These are phyloP conservation scores for Dactylella cylindrospora DNA, from an alignment of 2,329 filamentous ascomycete species.

Conservation along the genomic window DNA sequence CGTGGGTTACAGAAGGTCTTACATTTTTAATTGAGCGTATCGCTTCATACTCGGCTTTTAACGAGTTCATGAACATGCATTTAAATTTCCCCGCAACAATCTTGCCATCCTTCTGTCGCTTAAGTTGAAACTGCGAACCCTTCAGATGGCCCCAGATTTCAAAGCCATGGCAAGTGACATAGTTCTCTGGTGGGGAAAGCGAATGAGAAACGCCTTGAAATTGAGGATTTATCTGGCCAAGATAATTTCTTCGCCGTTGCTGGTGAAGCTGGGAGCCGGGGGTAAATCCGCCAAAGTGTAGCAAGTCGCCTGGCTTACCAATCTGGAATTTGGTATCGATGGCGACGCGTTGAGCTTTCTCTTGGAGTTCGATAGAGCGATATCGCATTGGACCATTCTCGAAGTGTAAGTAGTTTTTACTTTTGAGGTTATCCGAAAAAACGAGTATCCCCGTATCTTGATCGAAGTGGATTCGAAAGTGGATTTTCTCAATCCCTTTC, in stretches of 20 bases:
- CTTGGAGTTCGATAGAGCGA: no score
- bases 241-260: neutral
- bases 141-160: neutral
- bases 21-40: neutral
- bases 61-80: neutral
- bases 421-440: neutral
- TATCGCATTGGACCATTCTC: no score
- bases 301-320: neutral
- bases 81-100: conserved; percentile 3
- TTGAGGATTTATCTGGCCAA: neutral
- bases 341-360: neutral
- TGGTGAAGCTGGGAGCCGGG: conserved; percentile 4
- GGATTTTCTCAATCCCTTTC: neutral
- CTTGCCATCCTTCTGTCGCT: neutral
- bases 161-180: neutral
- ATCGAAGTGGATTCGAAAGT: conserved; percentile 3
- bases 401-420: neutral
- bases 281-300: neutral
- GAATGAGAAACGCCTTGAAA: neutral
- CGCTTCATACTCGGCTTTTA: neutral
- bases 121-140: neutral
- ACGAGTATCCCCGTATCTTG: neutral
- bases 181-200: neutral
- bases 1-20: neutral
- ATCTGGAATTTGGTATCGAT: conserved; percentile 2